Evolutionary conservation across 179 eudicot genomes (phyloP), one percentile per base, ranked within the genome.

Genomic region (Camellia oleifera): DNA sequence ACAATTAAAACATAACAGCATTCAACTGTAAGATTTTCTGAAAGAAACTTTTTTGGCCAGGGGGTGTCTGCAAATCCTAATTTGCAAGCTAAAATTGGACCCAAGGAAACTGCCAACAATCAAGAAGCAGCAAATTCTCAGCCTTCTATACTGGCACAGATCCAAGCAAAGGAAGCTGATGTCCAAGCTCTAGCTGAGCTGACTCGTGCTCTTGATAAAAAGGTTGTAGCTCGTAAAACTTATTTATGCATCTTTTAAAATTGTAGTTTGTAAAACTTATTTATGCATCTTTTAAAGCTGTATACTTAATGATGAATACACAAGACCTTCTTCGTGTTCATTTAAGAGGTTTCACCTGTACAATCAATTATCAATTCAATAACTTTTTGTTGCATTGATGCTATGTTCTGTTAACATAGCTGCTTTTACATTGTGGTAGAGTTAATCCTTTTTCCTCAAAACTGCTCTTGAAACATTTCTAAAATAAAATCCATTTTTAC

Each of bases 141-240:
- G 83, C 90, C 90, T 79, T 83, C 88, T 85, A 64, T 80, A 79
- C 79, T 81, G 46, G 85, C 94, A 81, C 98, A 90, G 78, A 72
- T 89, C 67, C 97, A 90, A 82, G 88, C 95, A 42, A 94, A 91
- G 88, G 99, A 92, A 82, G 96, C 98, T 79, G 99, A 94, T 77
- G 89, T 94, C 64, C 92, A 85, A 82, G 99, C 97, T 84, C 85
- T 96, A 82, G 94, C 94, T 80, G 94, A 92, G 85, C 89, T 96
- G 54, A 87, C 89, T 42, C 93, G 94, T 81, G 94, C 93, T 80
- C 97, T 96, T 63, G 98, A 94, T 80, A 94, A 92, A 86, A 96
- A 94, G 98, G 98, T 94, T 69, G 69, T 56, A 48, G 52, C 56
- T 20, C 60, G 68, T 17, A 75, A 46, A 52, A 73, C 26, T 40